Base-by-base conservation (phyloP, 1,284 basidiomycete species). In the Sanghuangporus weigelae region DNA sequence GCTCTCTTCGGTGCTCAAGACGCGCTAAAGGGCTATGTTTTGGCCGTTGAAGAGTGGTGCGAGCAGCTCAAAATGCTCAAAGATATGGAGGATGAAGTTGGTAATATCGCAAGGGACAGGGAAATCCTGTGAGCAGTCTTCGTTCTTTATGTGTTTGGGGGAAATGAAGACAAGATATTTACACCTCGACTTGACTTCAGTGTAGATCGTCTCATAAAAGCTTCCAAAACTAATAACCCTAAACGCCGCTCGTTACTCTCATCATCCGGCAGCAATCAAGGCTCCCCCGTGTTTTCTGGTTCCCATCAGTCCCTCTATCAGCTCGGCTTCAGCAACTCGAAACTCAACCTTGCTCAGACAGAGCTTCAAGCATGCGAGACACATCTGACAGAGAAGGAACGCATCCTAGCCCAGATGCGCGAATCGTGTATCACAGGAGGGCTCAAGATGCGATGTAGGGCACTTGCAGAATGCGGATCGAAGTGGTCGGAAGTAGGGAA, bases 361-460 rank as follows among this genome's bases (percentile, higher is more conserved):
- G 87, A 92, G 67, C 76, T 92, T 16, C 88, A 91, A 67, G 90
- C 88, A 7, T 93, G 90, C 71, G 89, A 92, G 69, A 77, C 82
- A 0, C 87, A 89, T 63, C 77, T 92, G 4, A 85, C 85, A 0
- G 67, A 75, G 31, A 90, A 89, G 72, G 89, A 92, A 69, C 78
- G 75, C 21, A 85, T 86, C 60, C 78, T 92, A 2, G 81, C 82
- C 2, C 72, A 71, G 0, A 75, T 80, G 57, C 79, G 89, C 0
- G 73, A 77, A 23, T 75, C 75, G 23, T 77, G 84, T 11, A 77
- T 90, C 11, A 76, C 78, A n/a, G 79, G 84, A 46, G 89, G 89
- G 0, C 76, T 92, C 16, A 79, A 81, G 4, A 75, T 77, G 8
- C 78, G 90, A 2, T 87, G 85, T 67, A 78, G 75, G 36, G 87